Evolutionary conservation across 176 grass and related monocot species (phyloP), one percentile per base, ranked within the genome.

Genomic region (Tillandsia fasciculata): DNA sequence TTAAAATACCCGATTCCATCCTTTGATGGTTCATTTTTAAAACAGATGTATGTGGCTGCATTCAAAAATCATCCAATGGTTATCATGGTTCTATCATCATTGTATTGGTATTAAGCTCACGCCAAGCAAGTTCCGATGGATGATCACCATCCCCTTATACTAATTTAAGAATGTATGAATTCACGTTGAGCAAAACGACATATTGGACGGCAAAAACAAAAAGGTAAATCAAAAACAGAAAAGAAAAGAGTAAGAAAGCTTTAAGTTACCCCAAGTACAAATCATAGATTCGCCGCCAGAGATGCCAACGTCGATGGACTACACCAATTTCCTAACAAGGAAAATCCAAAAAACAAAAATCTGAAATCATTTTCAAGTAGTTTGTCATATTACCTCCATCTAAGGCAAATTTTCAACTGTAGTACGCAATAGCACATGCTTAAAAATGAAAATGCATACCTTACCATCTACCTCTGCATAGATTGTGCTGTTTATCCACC

Each of bases 271-370:
- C 94, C 83, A 97, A 90, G 66, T 97, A 97, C 33, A 97, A 81
- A 61, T 97, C 94, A 90, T 97, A 97, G 79, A 92, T 92, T 77
- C 94, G 86, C 64, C 84, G 89, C 94, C 86, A 97, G 68, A 97
- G 82, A 87, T 97, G 94, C 89, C 94, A 97, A 64, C 89, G 94
- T 71, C 89, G 89, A 69, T 97, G 89, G 13, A 97, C 94, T 54
- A 92, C 93, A 79, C 93, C 89, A 65, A 96, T 67, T 81, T 92
- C 93, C 93, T 92, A 70, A 69, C 49, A 76, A 79, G 26, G 48
- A 12, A 77, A 81, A 86, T 51, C 48, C 50, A 29, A 64, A 71
- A 76, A 71, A 22, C 48, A 71, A 70, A 42, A 42, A 42, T 42
- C 33, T 42, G 33, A 7, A 42, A 42, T 42, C 33, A 42, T 42